Percentiles rank a stretch among this genome's conserved stretches.
phyloP scores from a whole-genome alignment of 169 alveolate genomes.

The Plasmodium malariae region DNA sequence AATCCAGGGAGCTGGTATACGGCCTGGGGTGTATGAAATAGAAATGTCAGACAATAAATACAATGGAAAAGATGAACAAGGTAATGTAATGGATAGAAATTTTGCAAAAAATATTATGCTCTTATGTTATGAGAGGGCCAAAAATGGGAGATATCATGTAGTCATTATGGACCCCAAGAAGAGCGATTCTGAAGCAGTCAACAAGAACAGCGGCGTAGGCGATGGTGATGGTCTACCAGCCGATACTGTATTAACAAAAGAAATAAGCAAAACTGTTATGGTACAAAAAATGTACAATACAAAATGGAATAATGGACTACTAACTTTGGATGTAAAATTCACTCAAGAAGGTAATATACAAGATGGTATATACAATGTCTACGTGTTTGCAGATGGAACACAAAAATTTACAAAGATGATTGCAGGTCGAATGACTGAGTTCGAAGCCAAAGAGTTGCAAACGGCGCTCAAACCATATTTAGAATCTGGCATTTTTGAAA shows the following conservation, averaged over 20 bases:
- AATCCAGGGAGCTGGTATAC: conserved; percentile 11
- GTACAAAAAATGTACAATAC: background rate
- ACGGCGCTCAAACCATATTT: too few relatives aligned
- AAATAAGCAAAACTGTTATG: background rate
- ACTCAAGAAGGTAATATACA: background rate
- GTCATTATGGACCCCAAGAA: background rate
- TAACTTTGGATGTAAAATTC: background rate
- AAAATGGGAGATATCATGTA: conserved; percentile 21
- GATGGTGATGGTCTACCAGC: too few relatives aligned
- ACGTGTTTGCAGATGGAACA: background rate
- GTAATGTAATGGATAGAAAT: background rate
- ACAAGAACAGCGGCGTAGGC: too few relatives aligned
- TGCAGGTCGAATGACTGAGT: too few relatives aligned
- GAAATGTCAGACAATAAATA: conserved; percentile 1
- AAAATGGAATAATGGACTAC: background rate
- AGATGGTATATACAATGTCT: background rate
- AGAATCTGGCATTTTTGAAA: too few relatives aligned
- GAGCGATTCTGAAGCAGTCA: too few relatives aligned
- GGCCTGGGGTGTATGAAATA: conserved; percentile 4
- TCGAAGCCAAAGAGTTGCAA: too few relatives aligned
- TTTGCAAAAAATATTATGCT: conserved; percentile 8
- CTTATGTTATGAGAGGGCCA: background rate
- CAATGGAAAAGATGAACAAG: conserved; percentile 16
- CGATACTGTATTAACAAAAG: too few relatives aligned
- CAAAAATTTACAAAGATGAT: background rate